phyloP scores from a whole-genome alignment of 2,329 filamentous ascomycete genomes.

The Calonectria pteridis region DNA sequence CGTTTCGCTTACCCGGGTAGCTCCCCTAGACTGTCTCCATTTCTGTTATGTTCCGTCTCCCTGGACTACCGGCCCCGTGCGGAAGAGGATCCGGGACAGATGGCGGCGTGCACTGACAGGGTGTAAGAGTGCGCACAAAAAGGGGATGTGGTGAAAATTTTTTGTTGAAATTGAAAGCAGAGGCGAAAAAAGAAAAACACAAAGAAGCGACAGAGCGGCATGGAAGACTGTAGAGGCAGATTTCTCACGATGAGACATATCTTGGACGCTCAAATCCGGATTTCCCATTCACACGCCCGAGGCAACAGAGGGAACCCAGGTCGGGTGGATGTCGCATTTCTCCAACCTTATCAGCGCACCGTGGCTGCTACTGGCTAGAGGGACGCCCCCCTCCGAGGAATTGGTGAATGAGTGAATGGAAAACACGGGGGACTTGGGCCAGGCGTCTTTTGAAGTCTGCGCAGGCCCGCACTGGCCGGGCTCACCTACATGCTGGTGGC shows the following conservation, averaged over 20 bases:
- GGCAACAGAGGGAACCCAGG: constrained; percentile 3
- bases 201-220: neutral
- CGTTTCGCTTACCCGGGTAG: constrained; percentile 42
- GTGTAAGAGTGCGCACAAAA: constrained; percentile 12
- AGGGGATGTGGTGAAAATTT: neutral
- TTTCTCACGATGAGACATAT: constrained; percentile 16
- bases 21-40: constrained; percentile 38
- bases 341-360: constrained; percentile 43
- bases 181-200: neutral
- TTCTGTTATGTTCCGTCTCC: constrained; percentile 34
- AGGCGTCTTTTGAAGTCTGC: neutral
- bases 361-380: constrained; percentile 24
- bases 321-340: constrained; percentile 33
- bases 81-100: constrained; percentile 34
- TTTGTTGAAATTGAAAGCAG: constrained; percentile 5
- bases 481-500: constrained; percentile 12
- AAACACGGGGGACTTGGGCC: constrained; percentile 12
- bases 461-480: constrained; percentile 15
- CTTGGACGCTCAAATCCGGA: constrained; percentile 12
- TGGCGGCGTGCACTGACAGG: constrained; percentile 23
- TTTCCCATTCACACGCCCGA: constrained; percentile 18
- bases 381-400: constrained; percentile 23
- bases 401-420: constrained; percentile 1
- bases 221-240: neutral
- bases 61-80: constrained; percentile 43